Conservation (phyloP, 495 filamentous ascomycete genomes). For the Aspergillus bertholletiae region DNA sequence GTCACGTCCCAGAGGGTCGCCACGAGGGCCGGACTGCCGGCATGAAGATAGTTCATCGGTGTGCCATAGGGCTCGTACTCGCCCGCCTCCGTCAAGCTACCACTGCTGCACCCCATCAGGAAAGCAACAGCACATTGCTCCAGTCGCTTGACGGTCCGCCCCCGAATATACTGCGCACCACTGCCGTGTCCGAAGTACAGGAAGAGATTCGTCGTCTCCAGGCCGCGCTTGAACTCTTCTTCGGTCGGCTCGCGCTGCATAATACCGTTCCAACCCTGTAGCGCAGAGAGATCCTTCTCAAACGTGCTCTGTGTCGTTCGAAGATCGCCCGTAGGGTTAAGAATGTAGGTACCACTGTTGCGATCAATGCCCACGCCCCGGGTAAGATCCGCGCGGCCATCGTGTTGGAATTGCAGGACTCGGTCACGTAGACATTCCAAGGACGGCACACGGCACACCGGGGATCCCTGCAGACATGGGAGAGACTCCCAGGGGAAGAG, state of each 20-base stretch:
- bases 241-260: conserved; percentile 68
- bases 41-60: conserved; percentile 85
- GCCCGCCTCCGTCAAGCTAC: conserved; percentile 71
- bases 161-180: conserved; percentile 89
- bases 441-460: conserved; percentile 81
- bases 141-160: conserved; percentile 71
- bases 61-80: conserved; percentile 88
- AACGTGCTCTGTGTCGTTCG: conserved; percentile 75
- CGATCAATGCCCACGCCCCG: conserved; percentile 47
- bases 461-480: conserved; percentile 74
- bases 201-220: conserved; percentile 62
- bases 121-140: conserved; percentile 75
- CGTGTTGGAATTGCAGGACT: conserved; percentile 49
- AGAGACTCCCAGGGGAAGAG: conserved; percentile 94
- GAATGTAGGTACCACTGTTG: conserved; percentile 70
- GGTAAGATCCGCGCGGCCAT: conserved; percentile 19
- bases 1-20: conserved; percentile 97
- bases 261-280: conserved; percentile 63
- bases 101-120: conserved; percentile 90
- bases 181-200: conserved; percentile 96
- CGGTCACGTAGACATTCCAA: conserved; percentile 72
- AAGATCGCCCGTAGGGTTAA: conserved; percentile 84
- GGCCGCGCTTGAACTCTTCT: conserved; percentile 62
- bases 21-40: conserved; percentile 76
- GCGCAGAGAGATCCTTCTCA: conserved; percentile 51